Percentiles rank a stretch among this genome's conserved stretches.
Evolutionary conservation across 2,329 filamentous ascomycete genomes (phyloP).

Genomic region (Clonostachys byssicola): DNA sequence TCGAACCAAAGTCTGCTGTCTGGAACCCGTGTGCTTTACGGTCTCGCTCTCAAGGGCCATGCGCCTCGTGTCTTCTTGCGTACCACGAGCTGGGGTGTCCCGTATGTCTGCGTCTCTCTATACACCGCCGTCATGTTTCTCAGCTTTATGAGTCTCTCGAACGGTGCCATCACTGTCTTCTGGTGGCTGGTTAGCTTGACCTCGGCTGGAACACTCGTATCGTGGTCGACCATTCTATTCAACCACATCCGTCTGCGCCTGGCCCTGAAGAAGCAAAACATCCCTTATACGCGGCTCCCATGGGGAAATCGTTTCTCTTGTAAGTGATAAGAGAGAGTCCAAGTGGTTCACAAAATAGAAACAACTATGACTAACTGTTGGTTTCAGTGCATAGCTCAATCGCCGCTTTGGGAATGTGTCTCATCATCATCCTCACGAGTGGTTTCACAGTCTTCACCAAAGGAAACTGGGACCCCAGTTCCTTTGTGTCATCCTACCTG

Average conservation of each 20-base stretch:
- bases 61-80: slow-evolving; percentile 52
- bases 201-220: slow-evolving; percentile 57
- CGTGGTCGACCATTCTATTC: slow-evolving; percentile 56
- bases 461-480: slow-evolving; percentile 52
- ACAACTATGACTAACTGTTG: no score
- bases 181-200: slow-evolving; percentile 62
- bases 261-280: slow-evolving; percentile 50
- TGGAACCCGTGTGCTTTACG: slow-evolving; percentile 56
- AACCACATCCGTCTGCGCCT: slow-evolving; percentile 55
- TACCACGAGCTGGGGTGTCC: slow-evolving; percentile 59
- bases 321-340: slow-evolving; percentile 23
- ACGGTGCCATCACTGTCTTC: slow-evolving; percentile 57
- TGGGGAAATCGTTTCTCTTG: slow-evolving; percentile 62
- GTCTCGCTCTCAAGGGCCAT: slow-evolving; percentile 54
- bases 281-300: slow-evolving; percentile 44
- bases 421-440: slow-evolving; percentile 64
- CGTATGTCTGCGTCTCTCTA: slow-evolving; percentile 52
- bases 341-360: no score
- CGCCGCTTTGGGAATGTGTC: slow-evolving; percentile 52
- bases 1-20: slow-evolving; percentile 62
- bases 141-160: slow-evolving; percentile 54
- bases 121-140: slow-evolving; percentile 51
- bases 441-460: slow-evolving; percentile 61
- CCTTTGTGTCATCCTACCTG: slow-evolving; percentile 60
- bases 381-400: slow-evolving; percentile 54